Percentiles rank a stretch among this genome's conserved stretches.
Evolutionary conservation across 805 yeast genomes (phyloP).

Genomic region (Blastobotrys terrestris): DNA sequence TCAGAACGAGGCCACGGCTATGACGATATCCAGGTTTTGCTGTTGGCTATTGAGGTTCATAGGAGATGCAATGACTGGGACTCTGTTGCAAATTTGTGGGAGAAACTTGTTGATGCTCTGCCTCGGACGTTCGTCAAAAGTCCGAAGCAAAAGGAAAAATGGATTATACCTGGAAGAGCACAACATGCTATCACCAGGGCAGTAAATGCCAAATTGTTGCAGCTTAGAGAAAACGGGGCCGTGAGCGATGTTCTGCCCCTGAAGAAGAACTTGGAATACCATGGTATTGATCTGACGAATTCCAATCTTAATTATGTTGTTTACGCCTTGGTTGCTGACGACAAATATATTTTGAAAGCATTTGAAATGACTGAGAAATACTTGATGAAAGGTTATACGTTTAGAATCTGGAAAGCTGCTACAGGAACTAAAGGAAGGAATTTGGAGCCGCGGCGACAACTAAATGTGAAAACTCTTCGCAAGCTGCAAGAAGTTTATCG

Average conservation of each 20-base stretch:
- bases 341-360: slow-evolving; percentile 6
- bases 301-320: slow-evolving; percentile 14
- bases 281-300: slow-evolving; percentile 15
- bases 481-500: neutral
- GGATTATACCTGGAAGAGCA: neutral
- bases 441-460: neutral
- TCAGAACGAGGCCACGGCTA: neutral
- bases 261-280: neutral
- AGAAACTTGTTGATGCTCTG: neutral
- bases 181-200: slow-evolving; percentile 6
- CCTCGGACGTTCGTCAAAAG: neutral
- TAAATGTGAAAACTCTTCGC: neutral
- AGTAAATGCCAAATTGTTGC: slow-evolving; percentile 15
- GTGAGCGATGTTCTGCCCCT: slow-evolving; percentile 8
- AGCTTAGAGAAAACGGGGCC: slow-evolving; percentile 11
- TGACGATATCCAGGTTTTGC: neutral
- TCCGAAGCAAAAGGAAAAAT: neutral
- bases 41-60: neutral
- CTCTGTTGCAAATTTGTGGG: slow-evolving; percentile 9
- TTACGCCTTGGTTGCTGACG: slow-evolving; percentile 7
- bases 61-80: slow-evolving; percentile 6
- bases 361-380: slow-evolving; percentile 13
- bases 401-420: neutral
- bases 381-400: slow-evolving; percentile 6
- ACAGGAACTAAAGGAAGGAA: neutral